Conservation (phyloP, 2,329 filamentous ascomycete genomes). For the Fusarium transvaalense region DNA sequence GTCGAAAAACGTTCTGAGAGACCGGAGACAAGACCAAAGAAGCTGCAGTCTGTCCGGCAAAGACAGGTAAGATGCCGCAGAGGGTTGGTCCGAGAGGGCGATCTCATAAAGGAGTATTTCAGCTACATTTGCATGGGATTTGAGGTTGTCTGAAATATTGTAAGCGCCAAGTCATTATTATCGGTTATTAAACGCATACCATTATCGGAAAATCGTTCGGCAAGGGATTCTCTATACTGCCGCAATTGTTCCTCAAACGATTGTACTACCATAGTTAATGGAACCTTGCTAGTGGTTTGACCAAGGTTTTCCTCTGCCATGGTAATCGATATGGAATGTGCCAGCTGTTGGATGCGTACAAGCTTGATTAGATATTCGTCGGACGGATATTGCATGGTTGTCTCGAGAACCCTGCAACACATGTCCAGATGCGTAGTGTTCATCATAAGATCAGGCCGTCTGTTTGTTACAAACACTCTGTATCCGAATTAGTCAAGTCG, state of each 20-base stretch:
- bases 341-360: conserved; percentile 61
- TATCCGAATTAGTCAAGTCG: not conserved
- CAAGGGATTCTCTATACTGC: conserved; percentile 54
- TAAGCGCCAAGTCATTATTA: conserved; percentile 10
- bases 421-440: conserved; percentile 59
- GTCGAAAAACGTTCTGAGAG: conserved; percentile 57
- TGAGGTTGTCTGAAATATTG: conserved; percentile 53
- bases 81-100: conserved; percentile 57
- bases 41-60: conserved; percentile 58
- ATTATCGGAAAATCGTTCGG: conserved; percentile 52
- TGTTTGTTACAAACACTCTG: conserved; percentile 61
- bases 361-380: conserved; percentile 61
- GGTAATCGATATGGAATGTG: conserved; percentile 60
- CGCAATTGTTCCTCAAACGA: conserved; percentile 61
- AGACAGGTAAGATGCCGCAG: conserved; percentile 50
- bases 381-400: conserved; percentile 57
- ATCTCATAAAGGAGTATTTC: conserved; percentile 63
- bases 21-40: conserved; percentile 60
- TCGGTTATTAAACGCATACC: conserved; percentile 44
- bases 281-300: conserved; percentile 54
- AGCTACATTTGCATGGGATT: conserved; percentile 59
- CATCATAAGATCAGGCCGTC: conserved; percentile 63
- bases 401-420: conserved; percentile 59
- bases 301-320: conserved; percentile 51
- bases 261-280: conserved; percentile 58